Evolutionary conservation across 2,329 filamentous ascomycete species (phyloP).

Genomic region (Cladosporium sp.): DNA sequence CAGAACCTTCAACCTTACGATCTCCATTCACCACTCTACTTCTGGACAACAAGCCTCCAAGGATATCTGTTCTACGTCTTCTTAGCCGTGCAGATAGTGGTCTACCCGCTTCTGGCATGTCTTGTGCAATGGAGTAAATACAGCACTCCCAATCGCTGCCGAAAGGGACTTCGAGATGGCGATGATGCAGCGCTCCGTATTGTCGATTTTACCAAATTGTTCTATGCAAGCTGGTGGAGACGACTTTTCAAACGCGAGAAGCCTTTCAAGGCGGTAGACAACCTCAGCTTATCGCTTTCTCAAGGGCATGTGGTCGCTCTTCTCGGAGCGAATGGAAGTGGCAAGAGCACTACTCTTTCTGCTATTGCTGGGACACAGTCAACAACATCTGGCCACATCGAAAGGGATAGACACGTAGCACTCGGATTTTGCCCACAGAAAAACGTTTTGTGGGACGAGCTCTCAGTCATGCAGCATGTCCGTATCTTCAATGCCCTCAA

Average conservation of each 20-base stretch:
- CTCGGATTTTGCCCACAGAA: constrained; percentile 85
- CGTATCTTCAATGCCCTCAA: constrained; percentile 78
- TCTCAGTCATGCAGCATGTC: constrained; percentile 80
- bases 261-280: constrained; percentile 67
- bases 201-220: constrained; percentile 71
- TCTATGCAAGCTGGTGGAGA: constrained; percentile 59
- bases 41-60: constrained; percentile 61
- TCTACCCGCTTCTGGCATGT: constrained; percentile 71
- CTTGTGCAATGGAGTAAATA: constrained; percentile 69
- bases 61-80: constrained; percentile 76
- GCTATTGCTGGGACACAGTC: constrained; percentile 76
- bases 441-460: constrained; percentile 84
- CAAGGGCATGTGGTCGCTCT: constrained; percentile 77
- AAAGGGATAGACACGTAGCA: constrained; percentile 69
- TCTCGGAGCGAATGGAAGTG: constrained; percentile 80
- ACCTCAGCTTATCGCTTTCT: constrained; percentile 62
- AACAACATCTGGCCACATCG: constrained; percentile 68
- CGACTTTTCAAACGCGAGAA: constrained; percentile 44
- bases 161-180: constrained; percentile 36
- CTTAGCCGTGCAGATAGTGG: constrained; percentile 68
- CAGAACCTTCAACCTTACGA: constrained; percentile 53
- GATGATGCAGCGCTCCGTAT: constrained; percentile 58
- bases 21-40: constrained; percentile 54
- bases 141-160: constrained; percentile 60
- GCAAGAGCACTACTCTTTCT: constrained; percentile 84